phyloP scores from a whole-genome alignment of 1,284 basidiomycete genomes.

The Papiliotrema laurentii region DNA sequence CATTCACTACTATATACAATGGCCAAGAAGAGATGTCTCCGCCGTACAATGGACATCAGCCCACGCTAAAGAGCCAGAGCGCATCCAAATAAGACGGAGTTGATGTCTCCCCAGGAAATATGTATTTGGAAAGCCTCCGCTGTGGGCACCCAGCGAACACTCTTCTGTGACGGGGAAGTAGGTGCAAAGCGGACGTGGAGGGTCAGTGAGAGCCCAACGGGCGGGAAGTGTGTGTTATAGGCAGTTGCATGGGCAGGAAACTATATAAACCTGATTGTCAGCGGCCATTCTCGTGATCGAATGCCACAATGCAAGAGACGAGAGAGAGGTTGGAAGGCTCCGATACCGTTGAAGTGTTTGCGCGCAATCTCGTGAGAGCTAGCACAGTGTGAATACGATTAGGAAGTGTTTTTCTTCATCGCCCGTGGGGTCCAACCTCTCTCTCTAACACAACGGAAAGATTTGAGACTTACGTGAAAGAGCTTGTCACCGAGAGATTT shows the following conservation, averaged over 20 bases:
- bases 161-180: conserved; percentile 36
- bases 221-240: not conserved
- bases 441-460: no score
- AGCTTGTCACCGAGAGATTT: not conserved
- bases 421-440: conserved; percentile 16
- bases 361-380: conserved; percentile 40
- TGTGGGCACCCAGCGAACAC: conserved; percentile 23
- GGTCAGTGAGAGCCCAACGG: not conserved
- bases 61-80: not conserved
- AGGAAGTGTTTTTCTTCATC: conserved; percentile 44
- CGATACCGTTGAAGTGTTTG: conserved; percentile 48
- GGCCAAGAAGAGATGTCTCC: conserved; percentile 1
- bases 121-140: conserved; percentile 28
- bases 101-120: conserved; percentile 25
- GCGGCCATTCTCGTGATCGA: not conserved
- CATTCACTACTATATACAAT: no score
- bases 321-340: conserved; percentile 19
- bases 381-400: conserved; percentile 50
- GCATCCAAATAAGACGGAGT: conserved; percentile 38
- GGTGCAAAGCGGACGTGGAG: not conserved
- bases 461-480: not conserved
- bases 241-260: not conserved
- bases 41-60: conserved; percentile 8
- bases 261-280: not conserved
- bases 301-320: conserved; percentile 8